A percentile compares a stretch with the other conserved stretches of the same genome.
Evolutionary conservation across 1,284 basidiomycete genomes (phyloP).

Genomic region (Rhodotorula sp.): DNA sequence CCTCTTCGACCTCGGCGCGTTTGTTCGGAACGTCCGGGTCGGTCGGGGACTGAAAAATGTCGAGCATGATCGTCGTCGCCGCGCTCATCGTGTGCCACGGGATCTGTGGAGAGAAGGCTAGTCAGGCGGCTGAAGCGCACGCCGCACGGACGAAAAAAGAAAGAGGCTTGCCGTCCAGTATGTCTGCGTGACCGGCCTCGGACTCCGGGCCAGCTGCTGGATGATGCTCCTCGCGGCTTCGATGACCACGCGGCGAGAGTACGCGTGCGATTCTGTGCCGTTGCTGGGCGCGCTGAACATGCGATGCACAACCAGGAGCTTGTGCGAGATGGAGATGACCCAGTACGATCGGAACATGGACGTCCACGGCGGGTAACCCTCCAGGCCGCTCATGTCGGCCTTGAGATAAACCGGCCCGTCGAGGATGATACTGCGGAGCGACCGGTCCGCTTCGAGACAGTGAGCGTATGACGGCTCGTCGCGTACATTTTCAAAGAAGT

Average conservation of each 20-base stretch:
- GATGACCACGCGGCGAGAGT: slow-evolving; percentile 30
- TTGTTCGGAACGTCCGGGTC: slow-evolving; percentile 30
- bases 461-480: slow-evolving; percentile 20
- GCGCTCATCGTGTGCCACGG: slow-evolving; percentile 38
- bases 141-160: not conserved
- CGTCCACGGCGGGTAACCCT: not conserved
- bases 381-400: not conserved
- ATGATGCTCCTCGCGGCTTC: slow-evolving; percentile 33
- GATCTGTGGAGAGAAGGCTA: not conserved
- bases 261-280: slow-evolving; percentile 19
- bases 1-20: slow-evolving; percentile 28
- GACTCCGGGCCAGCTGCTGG: slow-evolving; percentile 24
- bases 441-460: slow-evolving; percentile 27
- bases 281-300: slow-evolving; percentile 27
- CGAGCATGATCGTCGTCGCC: slow-evolving; percentile 36
- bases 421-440: slow-evolving; percentile 24
- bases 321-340: slow-evolving; percentile 32
- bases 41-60: slow-evolving; percentile 30
- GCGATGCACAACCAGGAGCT: slow-evolving; percentile 35
- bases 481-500: slow-evolving; percentile 35
- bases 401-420: slow-evolving; percentile 26
- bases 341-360: slow-evolving; percentile 25
- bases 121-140: too few relatives aligned
- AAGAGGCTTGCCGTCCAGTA: slow-evolving; percentile 21
- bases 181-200: slow-evolving; percentile 12